Percentiles rank a stretch among this genome's conserved stretches.
Evolutionary conservation across 2,329 filamentous ascomycete genomes (phyloP).

Genomic region (Aspergillus tamarii): DNA sequence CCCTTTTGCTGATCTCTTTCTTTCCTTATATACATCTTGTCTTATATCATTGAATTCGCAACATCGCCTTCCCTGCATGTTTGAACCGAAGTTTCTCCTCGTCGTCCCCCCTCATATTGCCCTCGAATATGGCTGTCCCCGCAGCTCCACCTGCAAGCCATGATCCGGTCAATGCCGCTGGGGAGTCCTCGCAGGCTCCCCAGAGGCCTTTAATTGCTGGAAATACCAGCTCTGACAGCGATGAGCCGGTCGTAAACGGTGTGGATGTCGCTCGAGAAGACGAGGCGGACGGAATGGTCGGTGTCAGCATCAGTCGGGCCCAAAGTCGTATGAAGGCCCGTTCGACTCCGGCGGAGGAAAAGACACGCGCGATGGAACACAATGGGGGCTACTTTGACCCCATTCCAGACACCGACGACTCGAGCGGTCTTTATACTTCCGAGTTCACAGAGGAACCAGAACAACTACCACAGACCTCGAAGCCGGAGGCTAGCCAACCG

Average conservation of each 20-base stretch:
- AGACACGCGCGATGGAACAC: slow-evolving; percentile 58
- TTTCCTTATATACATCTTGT: slow-evolving; percentile 1
- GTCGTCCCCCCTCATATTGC: not conserved
- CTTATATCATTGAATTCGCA: not conserved
- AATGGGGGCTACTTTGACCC: slow-evolving; percentile 53
- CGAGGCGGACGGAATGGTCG: slow-evolving; percentile 51
- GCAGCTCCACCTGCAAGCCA: slow-evolving; percentile 8
- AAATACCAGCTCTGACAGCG: slow-evolving; percentile 38
- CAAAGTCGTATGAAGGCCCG: slow-evolving; percentile 62
- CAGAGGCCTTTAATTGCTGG: slow-evolving; percentile 13
- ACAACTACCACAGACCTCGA: slow-evolving; percentile 14
- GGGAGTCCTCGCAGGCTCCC: slow-evolving; percentile 5
- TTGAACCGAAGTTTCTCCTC: not conserved
- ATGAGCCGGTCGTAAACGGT: slow-evolving; percentile 24
- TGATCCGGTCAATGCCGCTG: slow-evolving; percentile 10
- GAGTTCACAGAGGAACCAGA: slow-evolving; percentile 40
- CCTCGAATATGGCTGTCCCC: slow-evolving; percentile 12
- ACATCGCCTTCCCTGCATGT: slow-evolving; percentile 10
- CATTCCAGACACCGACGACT: slow-evolving; percentile 36
- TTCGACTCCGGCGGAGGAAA: slow-evolving; percentile 61
- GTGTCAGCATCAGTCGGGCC: slow-evolving; percentile 61
- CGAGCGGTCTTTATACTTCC: slow-evolving; percentile 34
- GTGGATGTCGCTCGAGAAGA: slow-evolving; percentile 35
- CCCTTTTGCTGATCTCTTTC: slow-evolving; percentile 6
- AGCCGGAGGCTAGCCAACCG: not conserved